Conservation (phyloP, 2,329 filamentous ascomycete species). For the Leptographium radiaticola region DNA sequence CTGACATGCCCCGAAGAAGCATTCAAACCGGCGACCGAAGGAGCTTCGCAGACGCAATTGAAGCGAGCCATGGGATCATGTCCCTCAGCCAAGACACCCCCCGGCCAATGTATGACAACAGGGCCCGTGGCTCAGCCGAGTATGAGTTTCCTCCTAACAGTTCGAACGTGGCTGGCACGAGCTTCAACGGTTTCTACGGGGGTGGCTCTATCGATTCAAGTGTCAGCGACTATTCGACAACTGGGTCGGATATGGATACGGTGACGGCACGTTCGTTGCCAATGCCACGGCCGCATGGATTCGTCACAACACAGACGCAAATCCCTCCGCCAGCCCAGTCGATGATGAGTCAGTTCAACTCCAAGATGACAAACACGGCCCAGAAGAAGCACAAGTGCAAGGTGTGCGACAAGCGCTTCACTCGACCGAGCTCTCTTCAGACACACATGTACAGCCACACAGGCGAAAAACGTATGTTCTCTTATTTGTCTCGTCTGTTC, state of each 20-base stretch:
- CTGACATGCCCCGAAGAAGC: slow-evolving; percentile 23
- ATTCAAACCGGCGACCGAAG: slow-evolving; percentile 43
- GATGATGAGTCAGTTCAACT: slow-evolving; percentile 98
- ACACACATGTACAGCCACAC: slow-evolving; percentile 99
- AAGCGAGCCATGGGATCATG: slow-evolving; percentile 88
- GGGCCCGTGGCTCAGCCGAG: slow-evolving; percentile 61
- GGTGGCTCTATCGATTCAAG: slow-evolving; percentile 72
- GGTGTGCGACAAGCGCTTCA: slow-evolving; percentile 95
- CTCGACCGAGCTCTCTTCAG: slow-evolving; percentile 81
- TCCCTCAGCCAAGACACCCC: slow-evolving; percentile 93
- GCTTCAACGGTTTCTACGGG: slow-evolving; percentile 66
- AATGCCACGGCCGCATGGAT: slow-evolving; percentile 62
- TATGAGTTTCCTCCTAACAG: slow-evolving; percentile 83
- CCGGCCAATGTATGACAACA: slow-evolving; percentile 66
- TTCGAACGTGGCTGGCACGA: slow-evolving; percentile 79
- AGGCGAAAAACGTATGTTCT: slow-evolving; percentile 82
- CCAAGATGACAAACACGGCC: slow-evolving; percentile 86
- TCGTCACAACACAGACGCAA: slow-evolving; percentile 26
- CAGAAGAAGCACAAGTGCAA: slow-evolving; percentile 99
- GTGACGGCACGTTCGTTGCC: slow-evolving; percentile 72
- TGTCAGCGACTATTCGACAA: slow-evolving; percentile 86
- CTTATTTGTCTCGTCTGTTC: not conserved
- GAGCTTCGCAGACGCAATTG: slow-evolving; percentile 77
- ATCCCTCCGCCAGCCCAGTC: slow-evolving; percentile 68
- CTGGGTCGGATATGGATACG: slow-evolving; percentile 75